Base-by-base conservation (phyloP, 495 filamentous ascomycete genomes). In the Corynascus novoguineensis region DNA sequence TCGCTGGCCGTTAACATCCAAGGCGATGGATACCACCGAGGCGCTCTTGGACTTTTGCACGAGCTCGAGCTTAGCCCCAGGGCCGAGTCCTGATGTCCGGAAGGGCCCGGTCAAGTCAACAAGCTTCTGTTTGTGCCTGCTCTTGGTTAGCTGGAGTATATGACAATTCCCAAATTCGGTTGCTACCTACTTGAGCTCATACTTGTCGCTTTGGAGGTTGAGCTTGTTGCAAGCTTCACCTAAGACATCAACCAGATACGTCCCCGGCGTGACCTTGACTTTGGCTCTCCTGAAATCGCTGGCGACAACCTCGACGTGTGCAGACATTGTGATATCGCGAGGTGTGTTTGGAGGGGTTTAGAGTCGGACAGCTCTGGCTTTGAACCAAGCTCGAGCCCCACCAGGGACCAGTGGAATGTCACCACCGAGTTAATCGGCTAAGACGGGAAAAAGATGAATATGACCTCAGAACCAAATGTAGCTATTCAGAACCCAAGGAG, bases 31-130 rank as follows among this genome's bases (percentile, higher is more conserved):
- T 51, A 98, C 84, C 29, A 88, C 84, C 11, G 89, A 84, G 2
- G 92, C 86, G 0, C 89, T 90, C 46, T 83, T 86, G 28, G 90
- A 92, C 51, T 83, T 79, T 58, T 86, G 82, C n/a, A 96, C 85
- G 45, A 97, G 86, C 62, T 98, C 91, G 21, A 98, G 80, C 62
- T 95, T 96, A 25, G 93, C 92, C 28, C 93, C 93, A 15, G 89
- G 81, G 6, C 78, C 77, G 11, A 98, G 83, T 52, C 91, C 91
- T 1, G 92, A 88, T 31, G 92, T 86, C n/a, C 92, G 86, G 69
- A 89, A 87, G 32, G 86, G 84, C 17, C 86, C 81, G 12, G 90
- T 92, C 9, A 97, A 78, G 65, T 97, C 90, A 12, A 98, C 71
- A 28, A 83, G 77, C 66, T 92, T 95, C 62, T 88, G 85, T 66